Base-by-base conservation (phyloP, 176 grass and related monocot genomes). In the Phragmites australis region DNA sequence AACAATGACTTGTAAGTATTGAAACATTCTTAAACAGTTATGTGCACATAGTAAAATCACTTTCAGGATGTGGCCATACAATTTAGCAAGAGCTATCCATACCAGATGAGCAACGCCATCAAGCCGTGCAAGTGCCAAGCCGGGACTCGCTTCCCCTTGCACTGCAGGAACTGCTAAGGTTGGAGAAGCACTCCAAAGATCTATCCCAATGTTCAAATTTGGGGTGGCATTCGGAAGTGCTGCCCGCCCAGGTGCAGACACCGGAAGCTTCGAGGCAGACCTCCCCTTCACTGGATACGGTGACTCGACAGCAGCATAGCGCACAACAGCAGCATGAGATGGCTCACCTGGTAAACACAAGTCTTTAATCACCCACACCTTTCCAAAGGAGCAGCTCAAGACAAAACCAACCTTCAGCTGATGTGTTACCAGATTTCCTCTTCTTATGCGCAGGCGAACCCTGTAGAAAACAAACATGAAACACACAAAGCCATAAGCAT, bases 201-300 rank as follows among this genome's bases (percentile, higher is more conserved):
- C 92, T 76, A 98, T 94, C 70, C 90, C 95, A 75, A 94, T 85
- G 75, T 94, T 94, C 44, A 90, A 57, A 85, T 88, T 94, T 18
- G 90, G 76, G 21, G 87, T 86, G 71, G 92, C 75, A 56, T 80
- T 88, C 66, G 88, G 64, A n/a, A 98, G 81, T 5, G 88, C 66
- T 16, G 92, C 76, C 67, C 95, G 84, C 12, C 92, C 95, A 65
- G 95, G 95, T 31, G 95, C 95, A 34, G 95, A 98, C 46, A 98
- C 95, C n/a, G 88, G 95, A 56, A 98, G 92, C 81, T 98, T 98
- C 18, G 90, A 85, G 48, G 86, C 95, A 51, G 95, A 81, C 71
- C 88, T 94, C 30, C 68, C 87, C 60, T 85, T 94, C 23, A 72
- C 54, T 23, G 74, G 76, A 58, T 86, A 93, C 1, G 84, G 55